phyloP scores from a whole-genome alignment of 2,329 filamentous ascomycete genomes.

The Microascus cirrosus region DNA sequence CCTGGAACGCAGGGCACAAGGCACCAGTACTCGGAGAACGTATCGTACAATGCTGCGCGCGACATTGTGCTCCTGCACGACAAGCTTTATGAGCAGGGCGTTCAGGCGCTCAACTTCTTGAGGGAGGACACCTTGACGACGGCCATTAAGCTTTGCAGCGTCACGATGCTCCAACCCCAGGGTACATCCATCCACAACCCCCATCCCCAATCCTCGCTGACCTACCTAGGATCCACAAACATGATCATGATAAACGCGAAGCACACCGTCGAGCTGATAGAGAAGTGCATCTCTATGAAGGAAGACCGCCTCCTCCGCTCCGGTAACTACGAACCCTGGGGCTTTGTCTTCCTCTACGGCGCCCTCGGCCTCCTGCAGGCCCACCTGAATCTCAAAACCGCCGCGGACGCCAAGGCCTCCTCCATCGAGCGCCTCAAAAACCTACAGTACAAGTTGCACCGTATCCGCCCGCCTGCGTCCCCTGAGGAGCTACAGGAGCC shows the following conservation, averaged over 20 bases:
- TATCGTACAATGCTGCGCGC: conserved; percentile 51
- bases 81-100: conserved; percentile 46
- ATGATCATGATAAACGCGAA: conserved; percentile 52
- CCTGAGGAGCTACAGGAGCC: conserved; percentile 14
- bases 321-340: conserved; percentile 54
- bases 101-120: conserved; percentile 48
- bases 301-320: conserved; percentile 50
- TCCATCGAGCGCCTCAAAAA: conserved; percentile 49
- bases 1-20: conserved; percentile 48
- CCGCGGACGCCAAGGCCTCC: conserved; percentile 45
- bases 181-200: conserved; percentile 8
- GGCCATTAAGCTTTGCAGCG: conserved; percentile 49
- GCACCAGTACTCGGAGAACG: conserved; percentile 51
- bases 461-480: conserved; percentile 29
- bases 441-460: conserved; percentile 46
- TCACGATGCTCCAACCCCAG: conserved; percentile 48
- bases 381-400: conserved; percentile 44
- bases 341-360: conserved; percentile 52
- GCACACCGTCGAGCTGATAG: conserved; percentile 49
- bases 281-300: conserved; percentile 49
- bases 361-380: conserved; percentile 47
- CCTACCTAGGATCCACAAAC: conserved; percentile 35
- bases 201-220: conserved; percentile 7
- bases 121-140: conserved; percentile 49
- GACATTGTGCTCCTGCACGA: conserved; percentile 53